Evolutionary conservation across 306 rosid species (phyloP), one percentile per base, ranked within the genome.

Genomic region (Malus sieversii): DNA sequence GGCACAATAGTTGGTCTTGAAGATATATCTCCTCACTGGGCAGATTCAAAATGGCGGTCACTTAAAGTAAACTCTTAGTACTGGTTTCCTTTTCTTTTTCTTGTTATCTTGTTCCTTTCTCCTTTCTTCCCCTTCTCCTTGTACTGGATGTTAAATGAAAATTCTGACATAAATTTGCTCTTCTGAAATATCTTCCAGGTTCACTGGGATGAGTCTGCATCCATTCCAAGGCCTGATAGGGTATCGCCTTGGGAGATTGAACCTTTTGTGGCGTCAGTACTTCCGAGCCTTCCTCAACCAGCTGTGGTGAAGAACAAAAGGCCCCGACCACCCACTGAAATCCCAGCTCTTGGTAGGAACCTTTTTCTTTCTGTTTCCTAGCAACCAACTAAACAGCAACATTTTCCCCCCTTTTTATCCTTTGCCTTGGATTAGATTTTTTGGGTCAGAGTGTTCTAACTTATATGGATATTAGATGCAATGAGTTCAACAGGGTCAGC

Each of bases 201-300:
- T 82, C 97, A 92, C 80, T 95, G 99, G 99, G 99, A 95, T 80
- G 99, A 95, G 78, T 84, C 90, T 71, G 84, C 97, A 63, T 77
- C 98, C 52, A 79, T 90, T 83, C 75, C 80, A 15, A 87, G 97
- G 84, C 99, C 98, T 33, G 97, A 90, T 25, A 89, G 93, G 86
- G 97, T 95, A 76, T 95, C 98, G 3, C 89, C 97, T 6, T 95
- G 98, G 98, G 97, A 95, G 83, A 87, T 95, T 74, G 98, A 95
- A 70, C 96, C 97, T 13, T 88, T 86, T 66, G 84, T 86, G 70
- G 83, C 91, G 74, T 78, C 96, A 33, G 58, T 72, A 70, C 79
- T 84, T 29, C 66, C 89, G 5, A 74, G 87, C 58, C 70, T 84
- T 16, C 77, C 86, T 74, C 97, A 85, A 77, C 85, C 90, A 23